Evolutionary conservation across 2,329 filamentous ascomycete species (phyloP), one percentile per base, ranked within the genome.

Genomic region (Graphium sp.): DNA sequence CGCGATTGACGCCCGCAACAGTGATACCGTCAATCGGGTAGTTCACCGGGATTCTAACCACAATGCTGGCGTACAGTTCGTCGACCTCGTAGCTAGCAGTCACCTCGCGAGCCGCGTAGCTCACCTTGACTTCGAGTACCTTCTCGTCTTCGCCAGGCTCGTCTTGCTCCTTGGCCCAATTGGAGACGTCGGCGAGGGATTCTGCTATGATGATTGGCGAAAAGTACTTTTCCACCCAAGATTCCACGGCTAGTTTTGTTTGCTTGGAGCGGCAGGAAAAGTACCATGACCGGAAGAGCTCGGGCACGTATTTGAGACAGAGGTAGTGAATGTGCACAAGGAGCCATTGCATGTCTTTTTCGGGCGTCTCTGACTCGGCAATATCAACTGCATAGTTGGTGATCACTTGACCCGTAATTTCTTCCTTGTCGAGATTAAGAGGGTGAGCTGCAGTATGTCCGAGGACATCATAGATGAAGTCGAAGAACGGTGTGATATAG

Each of bases 261-360:
- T 89, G 77, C 33, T 81, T 75, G 12, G 75, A 84, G 32, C 74
- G 74, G 46, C 82, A 79, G 35, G 79, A 73, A 7, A 87, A 69
- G 56, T 77, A 92, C 83, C 89, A 95, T 2, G 62, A 53, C 43
- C 84, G 85, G 34, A 84, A 83, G 4, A 89, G 60, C 2, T 74
- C 75, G 0, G 84, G 83, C 0, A 80, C 61, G 43, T 83, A 75
- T 42, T 73, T 78, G 21, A 98, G 64, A 5, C 68, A 67, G 5
- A 85, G 62, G 48, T 85, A 95, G 56, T 82, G 95, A 2, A 95
- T 53, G 41, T 95, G 82, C 1, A 83, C 67, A 3, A 92, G 59
- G 4, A 95, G 62, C 73, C 78, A 87, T 41, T 91, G 77, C 41
- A 81, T 72, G 41, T 83, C 80, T 37, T 66, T 69, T 45, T 83